Evolutionary conservation across 1,284 basidiomycete species (phyloP).

Genomic region (Stereum hirsutum): DNA sequence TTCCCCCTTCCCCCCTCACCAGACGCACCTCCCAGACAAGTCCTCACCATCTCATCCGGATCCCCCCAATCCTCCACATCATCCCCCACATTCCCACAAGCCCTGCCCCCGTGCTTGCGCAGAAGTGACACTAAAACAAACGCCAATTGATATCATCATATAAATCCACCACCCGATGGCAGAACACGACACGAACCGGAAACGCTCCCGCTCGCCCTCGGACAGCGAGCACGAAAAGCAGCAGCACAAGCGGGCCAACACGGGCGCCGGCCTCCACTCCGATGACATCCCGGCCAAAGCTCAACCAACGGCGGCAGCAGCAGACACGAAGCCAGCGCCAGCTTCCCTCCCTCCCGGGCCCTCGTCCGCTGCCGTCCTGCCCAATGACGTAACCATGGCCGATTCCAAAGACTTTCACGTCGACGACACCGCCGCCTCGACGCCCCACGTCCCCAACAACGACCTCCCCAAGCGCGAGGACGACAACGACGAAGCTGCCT

Average conservation of each 20-base stretch:
- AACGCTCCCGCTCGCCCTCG: conserved; percentile 78
- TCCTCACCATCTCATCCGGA: conserved; percentile 9
- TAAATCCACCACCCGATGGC: conserved; percentile 56
- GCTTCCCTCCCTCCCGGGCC: conserved; percentile 32
- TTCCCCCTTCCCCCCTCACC: conserved; percentile 15
- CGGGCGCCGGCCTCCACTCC: conserved; percentile 48
- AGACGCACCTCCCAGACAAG: conserved; percentile 10
- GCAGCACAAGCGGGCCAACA: conserved; percentile 77
- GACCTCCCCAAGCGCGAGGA: conserved; percentile 11
- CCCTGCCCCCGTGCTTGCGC: conserved; percentile 25
- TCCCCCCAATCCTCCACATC: conserved; percentile 9
- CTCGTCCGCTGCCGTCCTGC: conserved; percentile 20
- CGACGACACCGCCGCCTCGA: conserved; percentile 10
- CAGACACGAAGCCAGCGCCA: too few species aligned
- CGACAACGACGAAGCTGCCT: conserved; percentile 22
- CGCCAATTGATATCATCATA: too few species aligned
- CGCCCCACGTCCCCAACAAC: conserved; percentile 12
- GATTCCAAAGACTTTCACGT: conserved; percentile 30
- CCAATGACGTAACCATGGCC: conserved; percentile 56
- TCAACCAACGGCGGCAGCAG: too few species aligned
- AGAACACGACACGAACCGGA: conserved; percentile 74
- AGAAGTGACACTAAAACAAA: too few species aligned
- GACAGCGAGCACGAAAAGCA: conserved; percentile 71
- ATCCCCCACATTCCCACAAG: conserved; percentile 25
- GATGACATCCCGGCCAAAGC: conserved; percentile 42